These are phyloP conservation scores for Periconia sp. DNA, from an alignment of 2,329 filamentous ascomycete genomes.

Conservation along the genomic window DNA sequence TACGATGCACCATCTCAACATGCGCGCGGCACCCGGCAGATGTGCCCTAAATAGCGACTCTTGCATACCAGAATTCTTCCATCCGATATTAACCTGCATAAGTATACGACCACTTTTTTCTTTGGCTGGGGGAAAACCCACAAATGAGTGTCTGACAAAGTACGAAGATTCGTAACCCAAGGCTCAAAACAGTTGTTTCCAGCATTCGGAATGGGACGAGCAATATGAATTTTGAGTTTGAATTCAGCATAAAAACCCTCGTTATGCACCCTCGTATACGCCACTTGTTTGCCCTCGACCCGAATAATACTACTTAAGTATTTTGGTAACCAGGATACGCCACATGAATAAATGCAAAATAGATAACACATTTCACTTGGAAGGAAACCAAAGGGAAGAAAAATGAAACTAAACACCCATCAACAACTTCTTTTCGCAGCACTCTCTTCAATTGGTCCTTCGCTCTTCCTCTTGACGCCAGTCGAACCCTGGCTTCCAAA, in stretches of 20 bases:
- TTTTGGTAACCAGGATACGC: neutral
- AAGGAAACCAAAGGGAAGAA: neutral
- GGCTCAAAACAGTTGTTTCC: too few relatives aligned
- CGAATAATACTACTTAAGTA: neutral
- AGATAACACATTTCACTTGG: neutral
- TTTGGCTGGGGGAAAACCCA: neutral
- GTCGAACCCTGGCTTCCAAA: conserved; percentile 18
- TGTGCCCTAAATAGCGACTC: neutral
- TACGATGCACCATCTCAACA: too few relatives aligned
- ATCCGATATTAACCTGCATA: too few relatives aligned
- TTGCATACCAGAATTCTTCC: too few relatives aligned
- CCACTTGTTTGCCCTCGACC: neutral
- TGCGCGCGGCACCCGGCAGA: neutral
- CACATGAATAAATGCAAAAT: neutral
- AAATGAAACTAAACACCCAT: neutral
- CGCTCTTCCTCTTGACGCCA: conserved; percentile 28
- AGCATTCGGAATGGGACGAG: neutral
- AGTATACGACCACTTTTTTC: too few relatives aligned
- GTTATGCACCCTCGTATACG: neutral
- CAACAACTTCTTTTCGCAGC: conserved; percentile 22
- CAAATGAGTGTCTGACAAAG: too few relatives aligned
- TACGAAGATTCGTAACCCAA: too few relatives aligned
- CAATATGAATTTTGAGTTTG: too few relatives aligned
- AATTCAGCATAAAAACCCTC: too few relatives aligned
- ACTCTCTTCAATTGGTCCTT: conserved; percentile 14